Evolutionary conservation across 2,329 filamentous ascomycete species (phyloP), one percentile per base, ranked within the genome.

Genomic region (Colletotrichum tabaci): DNA sequence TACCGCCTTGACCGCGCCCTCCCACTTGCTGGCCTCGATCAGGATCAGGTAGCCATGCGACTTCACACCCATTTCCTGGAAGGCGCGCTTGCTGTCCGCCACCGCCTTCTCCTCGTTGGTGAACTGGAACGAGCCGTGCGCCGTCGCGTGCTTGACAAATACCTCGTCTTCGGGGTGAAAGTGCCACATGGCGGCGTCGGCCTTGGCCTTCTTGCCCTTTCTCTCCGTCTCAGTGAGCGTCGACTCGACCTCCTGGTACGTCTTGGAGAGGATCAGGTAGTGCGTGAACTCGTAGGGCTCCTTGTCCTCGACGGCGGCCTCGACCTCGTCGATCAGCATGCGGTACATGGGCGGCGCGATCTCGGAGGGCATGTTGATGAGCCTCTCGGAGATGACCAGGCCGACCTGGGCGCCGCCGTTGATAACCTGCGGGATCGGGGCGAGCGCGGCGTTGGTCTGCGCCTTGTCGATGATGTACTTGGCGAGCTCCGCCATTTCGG

Each of bases 81-180:
- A 99, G 0, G 95, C 94, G 73, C 96, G 87, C 87, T 97, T 98
- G 78, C 94, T 95, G 84, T 99, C 96, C 65, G 94, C 93, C 74
- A 92, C 90, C 5, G 92, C 90, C 76, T 97, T 94, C 57, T 93
- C 93, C 70, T 94, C 90, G 80, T 93, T 96, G 57, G 92, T 93
- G 81, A 95, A 98, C 21, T 92, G 89, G 79, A 92, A 97, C 62
- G 87, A 90, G 35, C 91, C 93, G 74, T 88, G 86, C 16, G 90
- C 94, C 49, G 90, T 73, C 3, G 94, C 93, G 82, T 96, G 88
- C 78, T 90, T 91, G 75, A 96, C 91, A 77, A 98, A 84, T 62
- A 96, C 89, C 85, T 98, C 96, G 79, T 99, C 96, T 83, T 99
- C 96, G 0, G 95, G 93, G 80, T 99, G 96, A 86, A 98, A 99